A percentile compares a stretch with the other conserved stretches of the same genome.
These are phyloP conservation scores for Russula sp. DNA, from an alignment of 768 basidiomycete species.

Conservation along the genomic window DNA sequence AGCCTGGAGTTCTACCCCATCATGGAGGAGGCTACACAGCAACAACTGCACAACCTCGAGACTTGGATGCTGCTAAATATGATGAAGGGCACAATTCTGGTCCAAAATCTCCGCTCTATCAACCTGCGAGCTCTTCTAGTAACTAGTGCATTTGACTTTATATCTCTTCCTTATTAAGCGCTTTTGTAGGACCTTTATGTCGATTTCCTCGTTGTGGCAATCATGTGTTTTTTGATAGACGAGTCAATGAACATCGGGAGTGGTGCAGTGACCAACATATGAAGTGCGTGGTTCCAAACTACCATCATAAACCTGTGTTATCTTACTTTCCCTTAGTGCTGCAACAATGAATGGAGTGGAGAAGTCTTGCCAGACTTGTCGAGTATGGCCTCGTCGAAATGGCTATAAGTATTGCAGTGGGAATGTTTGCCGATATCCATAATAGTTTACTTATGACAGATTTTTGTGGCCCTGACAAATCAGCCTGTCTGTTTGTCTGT, in stretches of 20 bases:
- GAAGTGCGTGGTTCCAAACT: background rate
- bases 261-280: constrained; percentile 15
- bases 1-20: background rate
- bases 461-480: background rate
- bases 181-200: background rate
- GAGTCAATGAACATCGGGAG: constrained; percentile 5
- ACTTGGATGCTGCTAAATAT: background rate
- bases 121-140: background rate
- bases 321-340: background rate
- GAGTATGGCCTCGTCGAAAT: constrained; percentile 10
- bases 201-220: background rate
- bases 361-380: constrained; percentile 2
- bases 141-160: background rate
- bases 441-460: background rate
- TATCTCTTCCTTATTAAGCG: background rate
- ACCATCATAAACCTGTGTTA: background rate
- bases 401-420: constrained; percentile 4
- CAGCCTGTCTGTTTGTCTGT: no score
- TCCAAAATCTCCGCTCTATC: background rate
- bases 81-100: background rate
- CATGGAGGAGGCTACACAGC: background rate
- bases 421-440: background rate
- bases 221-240: constrained; percentile 3
- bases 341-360: background rate
- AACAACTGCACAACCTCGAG: background rate